phyloP scores from a whole-genome alignment of 75 land plant species.

The Selaginella tamariscina region DNA sequence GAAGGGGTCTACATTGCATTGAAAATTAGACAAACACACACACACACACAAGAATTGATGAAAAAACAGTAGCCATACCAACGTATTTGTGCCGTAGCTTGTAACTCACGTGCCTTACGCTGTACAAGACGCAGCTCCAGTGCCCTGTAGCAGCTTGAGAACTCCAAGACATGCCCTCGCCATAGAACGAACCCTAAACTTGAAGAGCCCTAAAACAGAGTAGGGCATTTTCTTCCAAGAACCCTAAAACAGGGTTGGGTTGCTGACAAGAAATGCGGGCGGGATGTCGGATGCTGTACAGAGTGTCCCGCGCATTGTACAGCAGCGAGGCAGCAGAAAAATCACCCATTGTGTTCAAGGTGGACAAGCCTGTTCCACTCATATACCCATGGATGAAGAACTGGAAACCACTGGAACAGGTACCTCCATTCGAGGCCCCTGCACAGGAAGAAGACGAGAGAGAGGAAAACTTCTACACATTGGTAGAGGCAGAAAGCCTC shows the following conservation, averaged over 20 bases:
- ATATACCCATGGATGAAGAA: not conserved
- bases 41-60: not conserved
- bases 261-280: not conserved
- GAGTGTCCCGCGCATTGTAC: not conserved
- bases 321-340: not conserved
- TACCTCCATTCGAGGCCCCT: not conserved
- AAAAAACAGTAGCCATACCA: not conserved
- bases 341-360: not conserved
- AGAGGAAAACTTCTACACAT: no score
- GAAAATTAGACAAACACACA: no score
- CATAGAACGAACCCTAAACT: not conserved
- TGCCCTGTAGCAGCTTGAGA: not conserved
- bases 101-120: not conserved
- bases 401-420: not conserved
- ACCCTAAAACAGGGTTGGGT: no score
- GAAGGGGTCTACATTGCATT: not conserved
- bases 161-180: not conserved
- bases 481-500: no score
- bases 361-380: not conserved
- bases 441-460: not conserved
- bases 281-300: not conserved
- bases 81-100: not conserved
- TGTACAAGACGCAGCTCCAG: not conserved
- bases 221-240: no score
- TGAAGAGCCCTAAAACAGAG: no score